These are phyloP conservation scores for Aspergillus flavus DNA, from an alignment of 2,329 filamentous ascomycete species.

Conservation along the genomic window DNA sequence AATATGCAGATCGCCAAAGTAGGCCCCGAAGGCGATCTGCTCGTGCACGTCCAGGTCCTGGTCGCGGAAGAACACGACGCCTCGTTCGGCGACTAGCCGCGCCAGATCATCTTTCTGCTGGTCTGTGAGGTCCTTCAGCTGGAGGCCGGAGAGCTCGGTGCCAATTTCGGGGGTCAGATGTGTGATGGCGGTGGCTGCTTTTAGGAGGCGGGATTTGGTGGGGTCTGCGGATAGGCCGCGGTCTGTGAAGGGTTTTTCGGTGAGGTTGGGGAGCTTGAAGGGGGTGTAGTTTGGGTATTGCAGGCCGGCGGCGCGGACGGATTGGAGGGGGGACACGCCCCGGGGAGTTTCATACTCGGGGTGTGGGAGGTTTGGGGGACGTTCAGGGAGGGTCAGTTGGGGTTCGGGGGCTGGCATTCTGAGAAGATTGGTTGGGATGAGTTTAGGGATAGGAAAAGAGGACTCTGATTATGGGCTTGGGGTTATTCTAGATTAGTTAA, in stretches of 20 bases:
- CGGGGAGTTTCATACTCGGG: constrained; percentile 2
- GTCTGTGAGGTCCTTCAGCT: constrained; percentile 51
- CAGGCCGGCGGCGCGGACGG: constrained; percentile 9
- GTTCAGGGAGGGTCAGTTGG: not conserved
- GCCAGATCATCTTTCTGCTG: constrained; percentile 61
- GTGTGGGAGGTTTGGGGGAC: constrained; percentile 8
- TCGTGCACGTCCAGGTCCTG: constrained; percentile 47
- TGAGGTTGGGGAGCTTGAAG: constrained; percentile 36
- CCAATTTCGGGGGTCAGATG: constrained; percentile 38
- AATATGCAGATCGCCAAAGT: constrained; percentile 32
- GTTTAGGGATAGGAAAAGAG: not conserved
- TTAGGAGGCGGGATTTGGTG: not conserved
- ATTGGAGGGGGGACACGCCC: not conserved
- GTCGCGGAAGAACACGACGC: constrained; percentile 60
- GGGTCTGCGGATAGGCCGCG: not conserved
- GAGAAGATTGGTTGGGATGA: not conserved
- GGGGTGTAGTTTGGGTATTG: constrained; percentile 14
- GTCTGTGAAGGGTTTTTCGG: constrained; percentile 34
- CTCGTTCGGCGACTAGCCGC: constrained; percentile 61
- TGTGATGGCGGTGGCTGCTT: not conserved
- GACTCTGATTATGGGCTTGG: no score
- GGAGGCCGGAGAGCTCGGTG: constrained; percentile 54
- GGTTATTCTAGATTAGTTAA: not conserved
- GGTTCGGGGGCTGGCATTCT: not conserved
- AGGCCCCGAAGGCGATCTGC: constrained; percentile 39